Conservation (phyloP, 1,284 basidiomycete species). For the Leccinum colubrinum region DNA sequence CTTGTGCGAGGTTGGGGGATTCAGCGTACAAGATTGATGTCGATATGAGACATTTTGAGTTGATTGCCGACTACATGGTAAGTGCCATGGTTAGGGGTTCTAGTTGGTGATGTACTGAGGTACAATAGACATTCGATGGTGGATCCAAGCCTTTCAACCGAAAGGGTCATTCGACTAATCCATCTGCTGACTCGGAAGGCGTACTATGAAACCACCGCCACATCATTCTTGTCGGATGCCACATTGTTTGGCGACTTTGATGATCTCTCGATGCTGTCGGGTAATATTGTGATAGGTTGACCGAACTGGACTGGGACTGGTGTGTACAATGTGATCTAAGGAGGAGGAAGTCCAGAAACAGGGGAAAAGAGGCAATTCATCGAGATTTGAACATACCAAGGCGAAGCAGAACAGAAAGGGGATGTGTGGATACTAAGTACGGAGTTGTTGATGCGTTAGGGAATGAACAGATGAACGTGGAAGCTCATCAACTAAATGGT, state of each 20-base stretch:
- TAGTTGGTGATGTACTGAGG: slow-evolving; percentile 6
- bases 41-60: slow-evolving; percentile 90
- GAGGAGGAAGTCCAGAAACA: too few species aligned
- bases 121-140: slow-evolving; percentile 87
- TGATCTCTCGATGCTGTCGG: slow-evolving; percentile 84
- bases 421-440: too few species aligned
- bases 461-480: too few species aligned
- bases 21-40: slow-evolving; percentile 97
- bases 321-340: slow-evolving; percentile 32
- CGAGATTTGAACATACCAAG: too few species aligned
- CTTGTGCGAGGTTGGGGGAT: slow-evolving; percentile 85
- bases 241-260: slow-evolving; percentile 95
- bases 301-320: slow-evolving; percentile 87
- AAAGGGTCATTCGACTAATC: slow-evolving; percentile 88
- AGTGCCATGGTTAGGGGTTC: slow-evolving; percentile 23
- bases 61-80: slow-evolving; percentile 99
- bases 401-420: too few species aligned
- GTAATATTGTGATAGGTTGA: slow-evolving; percentile 89
- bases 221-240: slow-evolving; percentile 89
- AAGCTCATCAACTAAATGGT: too few species aligned
- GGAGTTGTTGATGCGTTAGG: too few species aligned
- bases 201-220: slow-evolving; percentile 95
- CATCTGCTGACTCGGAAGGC: slow-evolving; percentile 91
- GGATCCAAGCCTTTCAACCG: slow-evolving; percentile 98
- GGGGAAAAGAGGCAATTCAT: too few species aligned